phyloP scores from a whole-genome alignment of 805 yeast genomes.

The Wickerhamiella qilinensis region DNA sequence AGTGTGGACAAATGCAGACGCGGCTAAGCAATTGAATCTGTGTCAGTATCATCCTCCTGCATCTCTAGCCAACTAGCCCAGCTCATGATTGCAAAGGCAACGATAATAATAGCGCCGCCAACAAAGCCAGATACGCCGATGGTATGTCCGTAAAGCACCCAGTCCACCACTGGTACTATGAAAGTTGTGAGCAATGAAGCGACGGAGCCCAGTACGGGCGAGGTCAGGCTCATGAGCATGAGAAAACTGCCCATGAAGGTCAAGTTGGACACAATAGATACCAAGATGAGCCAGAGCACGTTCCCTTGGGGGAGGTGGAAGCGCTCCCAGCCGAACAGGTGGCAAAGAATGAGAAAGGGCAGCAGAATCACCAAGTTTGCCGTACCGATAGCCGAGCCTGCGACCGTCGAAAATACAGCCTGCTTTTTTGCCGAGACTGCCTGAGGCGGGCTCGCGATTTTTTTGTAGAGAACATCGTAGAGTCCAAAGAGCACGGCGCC shows the following conservation, averaged over 20 bases:
- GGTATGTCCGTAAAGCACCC: slow-evolving; percentile 43
- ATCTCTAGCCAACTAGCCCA: slow-evolving; percentile 26
- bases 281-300: slow-evolving; percentile 30
- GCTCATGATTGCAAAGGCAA: slow-evolving; percentile 48
- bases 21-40: slow-evolving; percentile 7
- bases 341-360: slow-evolving; percentile 31
- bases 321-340: slow-evolving; percentile 38
- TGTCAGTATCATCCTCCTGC: slow-evolving; percentile 23
- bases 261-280: slow-evolving; percentile 48
- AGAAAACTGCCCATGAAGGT: slow-evolving; percentile 56
- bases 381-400: slow-evolving; percentile 52
- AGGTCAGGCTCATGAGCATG: slow-evolving; percentile 65
- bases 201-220: slow-evolving; percentile 63
- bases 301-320: slow-evolving; percentile 35
- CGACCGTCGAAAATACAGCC: slow-evolving; percentile 63
- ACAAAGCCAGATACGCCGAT: slow-evolving; percentile 39
- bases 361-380: slow-evolving; percentile 37
- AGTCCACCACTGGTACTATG: slow-evolving; percentile 64
- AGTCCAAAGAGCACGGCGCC: slow-evolving; percentile 72
- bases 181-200: slow-evolving; percentile 60
- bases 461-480: slow-evolving; percentile 72
- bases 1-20: no score
- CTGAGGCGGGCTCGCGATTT: slow-evolving; percentile 58
- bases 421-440: slow-evolving; percentile 50
- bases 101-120: slow-evolving; percentile 55